Evolutionary conservation across 2,329 filamentous ascomycete genomes (phyloP), one percentile per base, ranked within the genome.

Genomic region (Juglanconis oblonga): DNA sequence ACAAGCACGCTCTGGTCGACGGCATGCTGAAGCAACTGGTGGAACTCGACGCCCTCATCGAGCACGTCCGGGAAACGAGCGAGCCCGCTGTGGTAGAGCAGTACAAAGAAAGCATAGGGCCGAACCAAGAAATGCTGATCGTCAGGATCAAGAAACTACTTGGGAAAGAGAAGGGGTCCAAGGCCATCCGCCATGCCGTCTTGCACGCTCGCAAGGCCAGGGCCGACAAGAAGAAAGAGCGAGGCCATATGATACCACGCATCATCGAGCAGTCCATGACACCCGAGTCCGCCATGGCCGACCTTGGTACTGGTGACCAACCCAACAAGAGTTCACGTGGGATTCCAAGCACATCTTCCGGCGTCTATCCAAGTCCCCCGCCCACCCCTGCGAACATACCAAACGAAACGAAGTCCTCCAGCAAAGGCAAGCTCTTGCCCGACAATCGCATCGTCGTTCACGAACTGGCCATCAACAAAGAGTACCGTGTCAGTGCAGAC

Each of bases 11-110:
- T 0, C 78, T 95, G 4, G 86, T 94, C 55, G 89, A 93, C 67
- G 88, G 91, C 58, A 93, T 95, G 90, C 81, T 94, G n/a, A 83
- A 91, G 68, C 90, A 92, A 65, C 93, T 94, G 72, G 89, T 93
- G 17, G 90, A 92, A 70, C 82, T 95, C 2, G 91, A 95, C 68
- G 88, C 88, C 40, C 94, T 94, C 52, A 90, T 90, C 80, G 89
- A 92, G 70, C 90, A 88, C 3, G 89, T 95, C 70, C 92, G 92
- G 71, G 87, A 92, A 67, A 87, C 87, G 55, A 90, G 86, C 0
- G 87, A 90, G 52, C 86, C 88, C 44, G 85, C 87, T 14, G 90
- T 92, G 2, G 85, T 89, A 1, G 85, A 85, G 17, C 85, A 92
- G n/a, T 94, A 93, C 69, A 85, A 87, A 40, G 83, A 91, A 67